Percentiles rank a stretch among this genome's conserved stretches.
These are phyloP conservation scores for Xylaria sp. DNA, from an alignment of 2,329 filamentous ascomycete species.

Conservation along the genomic window DNA sequence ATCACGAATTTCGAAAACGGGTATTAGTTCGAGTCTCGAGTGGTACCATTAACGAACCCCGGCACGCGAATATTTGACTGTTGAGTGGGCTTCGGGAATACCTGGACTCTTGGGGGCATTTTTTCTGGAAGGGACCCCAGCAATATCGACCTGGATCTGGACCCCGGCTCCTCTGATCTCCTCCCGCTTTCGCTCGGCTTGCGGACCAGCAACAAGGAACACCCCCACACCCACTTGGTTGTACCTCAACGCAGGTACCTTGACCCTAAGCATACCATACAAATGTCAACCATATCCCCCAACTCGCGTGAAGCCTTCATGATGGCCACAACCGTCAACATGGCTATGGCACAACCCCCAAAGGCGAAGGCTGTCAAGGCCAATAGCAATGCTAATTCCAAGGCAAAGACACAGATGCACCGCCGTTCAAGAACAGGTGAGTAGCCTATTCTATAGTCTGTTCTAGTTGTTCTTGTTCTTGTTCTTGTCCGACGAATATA, in stretches of 20 bases:
- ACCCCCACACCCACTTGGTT: slow-evolving; percentile 39
- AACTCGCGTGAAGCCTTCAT: slow-evolving; percentile 58
- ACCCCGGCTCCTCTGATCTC: slow-evolving; percentile 42
- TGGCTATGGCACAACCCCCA: slow-evolving; percentile 64
- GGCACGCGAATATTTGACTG: slow-evolving; percentile 36
- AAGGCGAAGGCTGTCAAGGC: slow-evolving; percentile 65
- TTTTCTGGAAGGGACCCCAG: slow-evolving; percentile 37
- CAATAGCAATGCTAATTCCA: slow-evolving; percentile 58
- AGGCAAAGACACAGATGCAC: slow-evolving; percentile 85
- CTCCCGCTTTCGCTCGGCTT: slow-evolving; percentile 52
- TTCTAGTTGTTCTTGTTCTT: too few species aligned
- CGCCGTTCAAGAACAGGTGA: slow-evolving; percentile 91
- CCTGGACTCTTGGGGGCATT: slow-evolving; percentile 43
- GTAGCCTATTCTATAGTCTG: slow-evolving; percentile 48
- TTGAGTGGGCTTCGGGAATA: slow-evolving; percentile 42
- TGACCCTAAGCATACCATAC: slow-evolving; percentile 48
- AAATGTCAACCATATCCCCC: slow-evolving; percentile 73
- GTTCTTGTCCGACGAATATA: slow-evolving; percentile 31
- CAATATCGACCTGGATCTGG: slow-evolving; percentile 44
- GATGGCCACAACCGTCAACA: slow-evolving; percentile 60
- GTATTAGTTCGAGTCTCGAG: slow-evolving; percentile 33
- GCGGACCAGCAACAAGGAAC: slow-evolving; percentile 40
- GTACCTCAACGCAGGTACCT: slow-evolving; percentile 52
- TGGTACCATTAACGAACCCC: slow-evolving; percentile 35
- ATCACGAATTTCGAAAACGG: slow-evolving; percentile 34